Conservation (phyloP, 73 alveolate genomes). For the Breviolum minutum region DNA sequence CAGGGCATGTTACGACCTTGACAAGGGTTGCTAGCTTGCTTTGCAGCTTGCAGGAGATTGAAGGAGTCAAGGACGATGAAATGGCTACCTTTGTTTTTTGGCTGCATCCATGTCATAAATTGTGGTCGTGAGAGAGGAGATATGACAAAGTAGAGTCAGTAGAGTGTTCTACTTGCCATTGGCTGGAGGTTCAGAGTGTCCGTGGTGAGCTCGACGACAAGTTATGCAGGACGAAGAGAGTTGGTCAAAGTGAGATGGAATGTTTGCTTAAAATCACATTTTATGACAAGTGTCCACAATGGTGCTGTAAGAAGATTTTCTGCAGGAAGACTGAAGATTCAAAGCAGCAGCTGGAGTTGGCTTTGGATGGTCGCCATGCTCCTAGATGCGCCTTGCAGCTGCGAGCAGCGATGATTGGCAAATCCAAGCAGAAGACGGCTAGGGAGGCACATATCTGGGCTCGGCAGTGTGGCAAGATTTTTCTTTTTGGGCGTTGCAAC, state of each 20-base stretch:
- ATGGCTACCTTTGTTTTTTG: neutral
- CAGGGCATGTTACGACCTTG: neutral
- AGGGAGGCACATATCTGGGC: neutral
- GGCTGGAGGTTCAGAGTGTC: neutral
- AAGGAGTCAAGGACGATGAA: neutral
- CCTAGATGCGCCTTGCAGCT: constrained; percentile 38
- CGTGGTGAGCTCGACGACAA: constrained; percentile 19
- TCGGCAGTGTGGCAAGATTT: too few relatives aligned
- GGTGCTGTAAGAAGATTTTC: neutral
- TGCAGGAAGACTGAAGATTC: constrained; percentile 17
- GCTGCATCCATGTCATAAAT: neutral
- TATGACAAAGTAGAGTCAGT: too few relatives aligned
- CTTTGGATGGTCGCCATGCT: constrained; percentile 29
- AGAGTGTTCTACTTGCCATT: too few relatives aligned
- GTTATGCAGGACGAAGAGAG: neutral
- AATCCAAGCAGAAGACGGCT: constrained; percentile 40
- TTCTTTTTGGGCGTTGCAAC: neutral
- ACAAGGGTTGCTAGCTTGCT: neutral
- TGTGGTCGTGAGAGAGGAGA: too few relatives aligned
- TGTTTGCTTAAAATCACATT: neutral
- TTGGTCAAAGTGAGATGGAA: neutral
- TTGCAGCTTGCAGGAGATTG: neutral
- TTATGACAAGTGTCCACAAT: neutral
- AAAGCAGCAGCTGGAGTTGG: neutral
- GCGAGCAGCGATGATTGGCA: constrained; percentile 9